phyloP scores from a whole-genome alignment of 176 grass and related monocot genomes.

The Cenchrus purpureus region DNA sequence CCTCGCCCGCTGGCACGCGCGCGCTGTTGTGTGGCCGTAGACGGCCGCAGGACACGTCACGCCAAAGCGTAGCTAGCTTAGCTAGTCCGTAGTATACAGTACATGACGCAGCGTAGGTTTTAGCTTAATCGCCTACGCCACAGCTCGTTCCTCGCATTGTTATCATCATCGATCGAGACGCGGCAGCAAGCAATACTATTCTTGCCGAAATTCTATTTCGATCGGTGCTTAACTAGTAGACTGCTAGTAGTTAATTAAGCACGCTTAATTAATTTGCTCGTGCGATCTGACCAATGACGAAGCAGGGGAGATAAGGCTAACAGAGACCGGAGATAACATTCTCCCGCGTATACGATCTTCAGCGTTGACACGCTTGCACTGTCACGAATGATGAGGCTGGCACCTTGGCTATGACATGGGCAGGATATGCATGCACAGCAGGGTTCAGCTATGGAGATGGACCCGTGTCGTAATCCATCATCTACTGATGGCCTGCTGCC shows the following conservation, averaged over 20 bases:
- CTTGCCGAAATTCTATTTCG: neutral
- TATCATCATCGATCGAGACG: neutral
- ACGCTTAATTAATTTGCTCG: conserved; percentile 24
- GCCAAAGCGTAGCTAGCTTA: neutral
- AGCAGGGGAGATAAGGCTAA: conserved; percentile 21
- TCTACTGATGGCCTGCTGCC: too few species aligned
- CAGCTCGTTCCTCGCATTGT: neutral
- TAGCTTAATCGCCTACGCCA: too few species aligned
- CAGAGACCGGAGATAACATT: conserved; percentile 2
- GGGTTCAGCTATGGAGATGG: neutral
- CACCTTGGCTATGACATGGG: neutral
- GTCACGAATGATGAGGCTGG: conserved; percentile 8
- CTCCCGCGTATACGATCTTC: neutral
- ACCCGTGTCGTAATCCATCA: neutral
- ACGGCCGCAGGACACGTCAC: neutral
- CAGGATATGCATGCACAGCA: conserved; percentile 3
- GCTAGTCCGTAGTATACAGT: too few species aligned
- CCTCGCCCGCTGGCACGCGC: neutral
- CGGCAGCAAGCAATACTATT: neutral
- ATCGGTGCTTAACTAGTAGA: neutral
- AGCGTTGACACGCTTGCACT: neutral
- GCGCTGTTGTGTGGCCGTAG: too few species aligned
- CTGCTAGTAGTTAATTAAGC: conserved; percentile 4
- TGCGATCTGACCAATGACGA: conserved; percentile 32
- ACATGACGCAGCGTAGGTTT: neutral